A percentile compares a stretch with the other conserved stretches of the same genome.
phyloP scores from a whole-genome alignment of 805 yeast species.

The Ogataea saltuana region DNA sequence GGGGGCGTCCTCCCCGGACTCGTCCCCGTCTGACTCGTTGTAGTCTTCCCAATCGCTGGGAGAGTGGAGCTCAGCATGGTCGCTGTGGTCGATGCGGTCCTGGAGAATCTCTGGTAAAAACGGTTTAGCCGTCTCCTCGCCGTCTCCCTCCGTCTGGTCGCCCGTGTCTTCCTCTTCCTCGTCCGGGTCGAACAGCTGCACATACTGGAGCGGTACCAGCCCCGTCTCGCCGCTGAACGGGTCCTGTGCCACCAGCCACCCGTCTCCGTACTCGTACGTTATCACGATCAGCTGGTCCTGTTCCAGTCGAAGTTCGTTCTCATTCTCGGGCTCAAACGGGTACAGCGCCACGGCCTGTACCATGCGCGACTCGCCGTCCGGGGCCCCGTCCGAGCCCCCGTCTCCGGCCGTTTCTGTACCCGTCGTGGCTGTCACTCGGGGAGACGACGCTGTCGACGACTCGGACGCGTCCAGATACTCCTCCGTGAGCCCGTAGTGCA shows the following conservation, averaged over 20 bases:
- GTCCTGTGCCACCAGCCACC: constrained; percentile 95
- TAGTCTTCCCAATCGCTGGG: constrained; percentile 31
- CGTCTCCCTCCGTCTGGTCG: constrained; percentile 20
- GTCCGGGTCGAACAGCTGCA: constrained; percentile 49
- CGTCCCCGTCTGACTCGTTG: constrained; percentile 6
- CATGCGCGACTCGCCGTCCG: constrained; percentile 18
- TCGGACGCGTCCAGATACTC: constrained; percentile 7
- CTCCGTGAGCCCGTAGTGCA: constrained; percentile 58
- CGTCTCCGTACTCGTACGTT: constrained; percentile 92
- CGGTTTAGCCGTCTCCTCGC: constrained; percentile 41
- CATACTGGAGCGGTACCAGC: constrained; percentile 93
- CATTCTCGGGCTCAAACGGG: constrained; percentile 91
- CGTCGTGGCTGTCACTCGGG: neutral
- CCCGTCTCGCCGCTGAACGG: constrained; percentile 80
- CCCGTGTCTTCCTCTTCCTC: constrained; percentile 12
- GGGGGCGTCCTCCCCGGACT: constrained; percentile 21
- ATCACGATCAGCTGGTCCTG: constrained; percentile 88
- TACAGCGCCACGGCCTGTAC: constrained; percentile 77
- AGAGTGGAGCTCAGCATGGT: neutral
- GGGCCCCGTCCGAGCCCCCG: constrained; percentile 4
- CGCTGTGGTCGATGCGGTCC: constrained; percentile 22
- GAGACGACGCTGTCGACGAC: constrained; percentile 2
- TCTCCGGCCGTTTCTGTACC: neutral
- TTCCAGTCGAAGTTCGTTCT: constrained; percentile 75
- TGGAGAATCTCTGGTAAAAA: constrained; percentile 40